These are phyloP conservation scores for Polychytrium aggregatum DNA, from an alignment of 192 early-diverging fungal genomes.

Conservation along the genomic window DNA sequence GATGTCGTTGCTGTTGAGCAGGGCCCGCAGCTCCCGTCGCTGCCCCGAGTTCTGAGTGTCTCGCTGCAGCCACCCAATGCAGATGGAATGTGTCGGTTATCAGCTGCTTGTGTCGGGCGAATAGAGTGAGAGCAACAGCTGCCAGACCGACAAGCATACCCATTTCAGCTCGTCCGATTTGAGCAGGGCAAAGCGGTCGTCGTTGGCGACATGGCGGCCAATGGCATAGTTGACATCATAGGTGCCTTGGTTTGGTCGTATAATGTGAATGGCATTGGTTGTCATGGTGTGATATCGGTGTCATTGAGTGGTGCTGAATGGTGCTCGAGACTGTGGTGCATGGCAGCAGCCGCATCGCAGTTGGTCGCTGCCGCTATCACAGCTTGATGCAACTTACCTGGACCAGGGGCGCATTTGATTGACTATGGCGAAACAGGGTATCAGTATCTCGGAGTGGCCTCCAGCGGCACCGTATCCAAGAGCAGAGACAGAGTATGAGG, in stretches of 20 bases:
- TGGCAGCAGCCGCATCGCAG: neutral
- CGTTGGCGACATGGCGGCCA: slow-evolving; percentile 34
- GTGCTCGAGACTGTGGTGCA: neutral
- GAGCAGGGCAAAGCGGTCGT: slow-evolving; percentile 22
- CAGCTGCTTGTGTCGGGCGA: neutral
- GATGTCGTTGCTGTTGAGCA: slow-evolving; percentile 26
- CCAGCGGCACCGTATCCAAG: too few species aligned
- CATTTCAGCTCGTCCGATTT: slow-evolving; percentile 25
- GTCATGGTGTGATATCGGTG: neutral
- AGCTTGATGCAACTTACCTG: neutral
- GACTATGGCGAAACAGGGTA: neutral
- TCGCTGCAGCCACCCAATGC: slow-evolving; percentile 10
- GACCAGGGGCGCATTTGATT: slow-evolving; percentile 3
- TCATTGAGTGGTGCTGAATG: neutral
- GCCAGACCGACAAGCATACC: slow-evolving; percentile 8
- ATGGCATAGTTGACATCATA: slow-evolving; percentile 38
- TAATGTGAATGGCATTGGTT: too few species aligned
- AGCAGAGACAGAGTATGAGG: too few species aligned
- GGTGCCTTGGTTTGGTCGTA: too few species aligned
- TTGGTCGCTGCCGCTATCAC: neutral
- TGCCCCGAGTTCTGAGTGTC: slow-evolving; percentile 25
- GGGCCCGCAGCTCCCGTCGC: slow-evolving; percentile 16
- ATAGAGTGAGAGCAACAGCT: neutral
- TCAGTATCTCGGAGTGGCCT: too few species aligned
- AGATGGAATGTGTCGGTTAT: neutral